Evolutionary conservation across 352 stramenopile species (phyloP), one percentile per base, ranked within the genome.

Genomic region (Phytopythium montanum): DNA sequence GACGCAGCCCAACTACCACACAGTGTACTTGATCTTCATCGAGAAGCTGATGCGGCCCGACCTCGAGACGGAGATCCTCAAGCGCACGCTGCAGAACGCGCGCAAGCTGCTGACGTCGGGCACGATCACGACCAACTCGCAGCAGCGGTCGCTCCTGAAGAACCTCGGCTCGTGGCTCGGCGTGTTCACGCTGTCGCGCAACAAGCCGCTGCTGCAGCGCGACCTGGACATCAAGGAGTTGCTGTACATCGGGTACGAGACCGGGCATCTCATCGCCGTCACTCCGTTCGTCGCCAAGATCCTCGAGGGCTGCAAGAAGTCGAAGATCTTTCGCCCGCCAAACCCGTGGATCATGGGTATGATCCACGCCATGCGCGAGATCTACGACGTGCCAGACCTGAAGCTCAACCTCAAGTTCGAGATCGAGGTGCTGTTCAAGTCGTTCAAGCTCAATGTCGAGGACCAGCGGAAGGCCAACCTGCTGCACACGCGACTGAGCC

Each of bases 361-460:
- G 62, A 92, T 99, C 36, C 86, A 97, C 70, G 91, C 98, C 10
- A 98, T 99, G 79, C 89, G 91, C 41, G 96, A 98, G 57, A 90
- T 99, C 31, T 99, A 99, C 72, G 91, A 99, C 63, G 95, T 99
- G 7, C 90, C 98, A n/a, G 96, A 99, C 63, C 84, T 99, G 45
- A 99, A 99, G 72, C 96, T 99, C 63, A 99, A 99, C 73, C 96
- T 99, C 51, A 99, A 99, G 69, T 99, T 99, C 72, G 97, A 99
- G 74, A 98, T 99, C 50, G 97, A 99, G 78, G 96, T 99, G 42
- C 69, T 99, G 5, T 99, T 97, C 81, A 99, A 99, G 75, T 98
- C 98, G 75, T 94, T 99, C 48, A 97, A 98, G 63, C 80, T 99
- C 1, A 98, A 97, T 44, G 81, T 99, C 38, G 95, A 98, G 58